Evolutionary conservation across 495 filamentous ascomycete genomes (phyloP), one percentile per base, ranked within the genome.

Genomic region (Thozetella sp.): DNA sequence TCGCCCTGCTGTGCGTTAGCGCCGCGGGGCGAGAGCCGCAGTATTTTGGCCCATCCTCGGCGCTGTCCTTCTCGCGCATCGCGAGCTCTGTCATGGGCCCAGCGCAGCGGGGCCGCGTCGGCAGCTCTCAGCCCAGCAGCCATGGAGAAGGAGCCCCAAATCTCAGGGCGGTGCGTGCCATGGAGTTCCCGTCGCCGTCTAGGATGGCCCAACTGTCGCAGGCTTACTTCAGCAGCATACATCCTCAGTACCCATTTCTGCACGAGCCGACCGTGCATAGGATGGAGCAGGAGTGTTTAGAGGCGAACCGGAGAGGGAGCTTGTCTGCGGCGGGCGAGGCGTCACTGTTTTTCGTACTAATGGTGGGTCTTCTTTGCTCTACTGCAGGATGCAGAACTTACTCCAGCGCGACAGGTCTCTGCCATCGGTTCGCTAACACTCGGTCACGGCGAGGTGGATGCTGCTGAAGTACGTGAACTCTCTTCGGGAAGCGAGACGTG

Each of bases 1-100:
- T 37, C 15, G 30, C 30, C 30, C 30, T 55, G 25, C 25, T 55
- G 11, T 55, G 53, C 25, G 10, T 55, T 2, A 30, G 53, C 17
- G 53, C 53, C 15, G 53, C 53, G 3, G 53, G 53, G 2, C 24
- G 53, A 10, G 53, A 55, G 24, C 53, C 53, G 23, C 53, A 55
- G 2, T 55, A 55, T 19, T 55, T 55, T 23, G 53, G 53, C 25
- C 23, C 24, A 10, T 55, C 53, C 24, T 55, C 53, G 2, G 53
- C 23, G 10, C 2, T 55, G n/a, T 55, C 53, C 2, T 37, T 55
- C 19, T 37, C 53, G 9, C 23, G 26, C 2, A 34, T 34, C 15
- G 30, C 30, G 15, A 37, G 30, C 15, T 6, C 30, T 37, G 15
- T 15, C 6, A 37, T 37, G 30, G 30, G 30, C 15, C 30, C n/a